A percentile compares a stretch with the other conserved stretches of the same genome.
These are phyloP conservation scores for Noccaea bulbosa DNA, from an alignment of 345 rosid genomes.

Conservation along the genomic window DNA sequence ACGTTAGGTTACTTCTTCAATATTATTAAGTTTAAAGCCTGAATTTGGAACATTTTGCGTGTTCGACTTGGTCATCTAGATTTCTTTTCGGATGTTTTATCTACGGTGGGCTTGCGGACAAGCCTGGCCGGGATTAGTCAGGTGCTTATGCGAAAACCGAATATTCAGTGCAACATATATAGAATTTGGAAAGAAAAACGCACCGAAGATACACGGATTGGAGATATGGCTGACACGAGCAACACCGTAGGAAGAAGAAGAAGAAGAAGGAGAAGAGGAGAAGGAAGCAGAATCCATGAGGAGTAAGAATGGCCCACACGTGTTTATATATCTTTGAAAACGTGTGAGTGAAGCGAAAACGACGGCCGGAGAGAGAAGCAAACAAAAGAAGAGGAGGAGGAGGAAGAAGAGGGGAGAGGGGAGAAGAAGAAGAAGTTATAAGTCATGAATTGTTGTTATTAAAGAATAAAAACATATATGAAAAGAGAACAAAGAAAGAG, in stretches of 20 bases:
- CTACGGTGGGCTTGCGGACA: not conserved
- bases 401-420: slow-evolving; percentile 3
- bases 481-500: slow-evolving; percentile 42
- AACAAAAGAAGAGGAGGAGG: slow-evolving; percentile 26
- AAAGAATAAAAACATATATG: slow-evolving; percentile 40
- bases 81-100: not conserved
- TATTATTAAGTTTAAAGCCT: not conserved
- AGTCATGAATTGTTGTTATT: slow-evolving; percentile 26
- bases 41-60: not conserved
- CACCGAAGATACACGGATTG: slow-evolving; percentile 84
- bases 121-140: no score
- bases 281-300: slow-evolving; percentile 58
- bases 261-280: slow-evolving; percentile 20
- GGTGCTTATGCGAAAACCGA: no score
- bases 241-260: slow-evolving; percentile 32
- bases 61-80: not conserved
- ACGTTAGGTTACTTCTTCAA: slow-evolving; percentile 10
- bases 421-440: slow-evolving; percentile 35
- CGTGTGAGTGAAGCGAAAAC: slow-evolving; percentile 47
- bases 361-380: slow-evolving; percentile 46
- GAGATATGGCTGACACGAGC: slow-evolving; percentile 63
- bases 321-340: slow-evolving; percentile 35
- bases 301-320: slow-evolving; percentile 32
- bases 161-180: no score
- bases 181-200: slow-evolving; percentile 9